Evolutionary conservation across 2,329 filamentous ascomycete genomes (phyloP), one percentile per base, ranked within the genome.

Genomic region (Botryotinia narcissicola): DNA sequence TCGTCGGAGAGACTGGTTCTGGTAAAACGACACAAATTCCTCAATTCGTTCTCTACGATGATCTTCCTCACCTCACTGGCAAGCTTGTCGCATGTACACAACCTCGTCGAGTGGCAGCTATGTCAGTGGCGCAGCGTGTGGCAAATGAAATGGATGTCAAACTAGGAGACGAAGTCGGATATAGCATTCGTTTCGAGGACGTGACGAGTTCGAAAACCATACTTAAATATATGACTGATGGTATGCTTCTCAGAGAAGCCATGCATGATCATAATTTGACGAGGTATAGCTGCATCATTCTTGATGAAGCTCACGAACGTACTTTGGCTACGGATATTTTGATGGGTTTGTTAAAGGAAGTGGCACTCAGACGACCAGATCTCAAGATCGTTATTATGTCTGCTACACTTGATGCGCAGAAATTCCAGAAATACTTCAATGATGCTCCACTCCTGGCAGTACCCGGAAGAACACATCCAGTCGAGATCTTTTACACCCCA

Each of bases 301-400:
- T 99, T 75, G 96, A 99, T 83, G 96, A 99, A 83, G 96, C 97
- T 72, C 96, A 99, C 90, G 96, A 99, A 84, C 90, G 97, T 82
- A 99, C 96, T 0, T 91, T 99, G 75, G 94, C 95, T 35, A 99
- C 97, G 14, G 96, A 99, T 86, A 96, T 99, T 76, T 87, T 99
- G 74, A 98, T 99, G 93, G 96, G 95, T 73, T 87, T 99, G 74
- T 86, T 99, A 75, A 99, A 99, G 85, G 93, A 97, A 81, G 91
- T 98, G 60, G 90, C 95, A 48, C 83, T 87, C 78, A 90, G 94
- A 79, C 89, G 96, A 74, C 89, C 93, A 6, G 96, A 99, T 82
- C 87, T 99, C 80, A 99, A 99, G 86, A 93, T 99, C 80, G 96
- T 99, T 81, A 96, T 99, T 87, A 99, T 98, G 91, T 98, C 95